Conservation (phyloP, 1,139 yeast species). For the Diutina ranongensis region DNA sequence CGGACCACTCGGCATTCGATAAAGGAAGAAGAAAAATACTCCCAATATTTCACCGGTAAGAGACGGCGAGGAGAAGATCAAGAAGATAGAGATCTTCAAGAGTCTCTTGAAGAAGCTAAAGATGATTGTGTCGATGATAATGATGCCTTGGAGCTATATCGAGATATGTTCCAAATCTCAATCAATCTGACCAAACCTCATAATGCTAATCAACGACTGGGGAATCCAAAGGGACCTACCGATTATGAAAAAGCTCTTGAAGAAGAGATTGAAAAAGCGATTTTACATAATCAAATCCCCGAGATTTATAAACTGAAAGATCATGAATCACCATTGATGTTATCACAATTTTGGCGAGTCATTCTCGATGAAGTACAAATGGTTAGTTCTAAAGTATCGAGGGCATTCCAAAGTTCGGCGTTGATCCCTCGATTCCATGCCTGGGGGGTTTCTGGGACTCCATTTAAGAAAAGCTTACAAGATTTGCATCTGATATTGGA, state of each 20-base stretch:
- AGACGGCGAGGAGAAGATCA: neutral
- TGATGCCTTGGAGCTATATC: neutral
- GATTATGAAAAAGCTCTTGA: conserved; percentile 1
- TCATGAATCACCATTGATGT: conserved; percentile 75
- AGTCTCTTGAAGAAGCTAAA: neutral
- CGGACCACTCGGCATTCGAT: conserved; percentile 1
- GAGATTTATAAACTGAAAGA: conserved; percentile 6
- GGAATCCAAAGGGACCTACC: neutral
- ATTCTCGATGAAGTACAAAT: conserved; percentile 90
- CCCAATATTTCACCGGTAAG: neutral
- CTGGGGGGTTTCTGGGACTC: conserved; percentile 97
- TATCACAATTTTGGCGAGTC: conserved; percentile 83
- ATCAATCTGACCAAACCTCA: neutral
- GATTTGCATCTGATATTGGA: conserved; percentile 49
- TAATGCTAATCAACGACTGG: neutral
- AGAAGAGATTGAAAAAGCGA: conserved; percentile 2
- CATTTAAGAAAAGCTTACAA: conserved; percentile 52
- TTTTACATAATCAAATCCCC: neutral
- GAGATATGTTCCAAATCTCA: conserved; percentile 1
- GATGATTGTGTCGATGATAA: neutral
- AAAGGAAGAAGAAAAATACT: neutral
- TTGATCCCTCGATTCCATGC: conserved; percentile 77
- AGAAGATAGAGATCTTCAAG: neutral
- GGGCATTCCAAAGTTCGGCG: conserved; percentile 72
- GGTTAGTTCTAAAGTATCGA: conserved; percentile 64